These are phyloP conservation scores for Comarum palustre DNA, from an alignment of 306 rosid genomes.

Conservation along the genomic window DNA sequence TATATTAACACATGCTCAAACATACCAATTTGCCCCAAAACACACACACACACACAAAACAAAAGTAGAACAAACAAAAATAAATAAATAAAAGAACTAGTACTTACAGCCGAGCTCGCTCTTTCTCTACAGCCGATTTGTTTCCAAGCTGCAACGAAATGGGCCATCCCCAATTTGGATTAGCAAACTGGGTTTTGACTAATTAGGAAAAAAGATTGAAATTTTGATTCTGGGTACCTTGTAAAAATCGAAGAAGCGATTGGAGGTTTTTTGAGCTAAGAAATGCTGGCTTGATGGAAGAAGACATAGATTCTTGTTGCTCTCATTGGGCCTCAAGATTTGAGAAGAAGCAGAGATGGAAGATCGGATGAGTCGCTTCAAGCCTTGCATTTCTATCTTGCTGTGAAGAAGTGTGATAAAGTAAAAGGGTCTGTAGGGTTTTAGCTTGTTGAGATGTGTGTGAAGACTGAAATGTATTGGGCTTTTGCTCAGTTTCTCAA, in stretches of 20 bases:
- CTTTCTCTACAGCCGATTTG: slow-evolving; percentile 64
- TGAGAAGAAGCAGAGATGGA: slow-evolving; percentile 33
- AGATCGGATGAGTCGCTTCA: slow-evolving; percentile 49
- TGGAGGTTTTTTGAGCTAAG: slow-evolving; percentile 57
- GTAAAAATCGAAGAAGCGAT: slow-evolving; percentile 75
- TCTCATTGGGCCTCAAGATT: slow-evolving; percentile 26
- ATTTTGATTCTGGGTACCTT: slow-evolving; percentile 40
- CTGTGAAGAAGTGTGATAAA: neutral
- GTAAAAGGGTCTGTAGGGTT: neutral
- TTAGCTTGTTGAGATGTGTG: neutral
- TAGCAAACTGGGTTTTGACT: neutral
- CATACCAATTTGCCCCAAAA: neutral
- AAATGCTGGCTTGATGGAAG: slow-evolving; percentile 45
- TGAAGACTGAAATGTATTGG: too few species aligned
- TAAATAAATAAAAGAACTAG: neutral
- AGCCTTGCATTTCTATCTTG: slow-evolving; percentile 25
- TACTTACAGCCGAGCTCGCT: slow-evolving; percentile 85
- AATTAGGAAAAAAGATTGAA: neutral
- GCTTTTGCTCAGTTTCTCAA: too few species aligned
- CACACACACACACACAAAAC: neutral
- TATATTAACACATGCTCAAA: slow-evolving; percentile 16
- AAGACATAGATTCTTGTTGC: slow-evolving; percentile 16
- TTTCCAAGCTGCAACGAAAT: slow-evolving; percentile 51
- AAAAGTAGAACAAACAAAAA: neutral
- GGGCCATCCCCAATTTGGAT: slow-evolving; percentile 6